Evolutionary conservation across 768 basidiomycete species (phyloP).

Genomic region (Leccinum broughii): DNA sequence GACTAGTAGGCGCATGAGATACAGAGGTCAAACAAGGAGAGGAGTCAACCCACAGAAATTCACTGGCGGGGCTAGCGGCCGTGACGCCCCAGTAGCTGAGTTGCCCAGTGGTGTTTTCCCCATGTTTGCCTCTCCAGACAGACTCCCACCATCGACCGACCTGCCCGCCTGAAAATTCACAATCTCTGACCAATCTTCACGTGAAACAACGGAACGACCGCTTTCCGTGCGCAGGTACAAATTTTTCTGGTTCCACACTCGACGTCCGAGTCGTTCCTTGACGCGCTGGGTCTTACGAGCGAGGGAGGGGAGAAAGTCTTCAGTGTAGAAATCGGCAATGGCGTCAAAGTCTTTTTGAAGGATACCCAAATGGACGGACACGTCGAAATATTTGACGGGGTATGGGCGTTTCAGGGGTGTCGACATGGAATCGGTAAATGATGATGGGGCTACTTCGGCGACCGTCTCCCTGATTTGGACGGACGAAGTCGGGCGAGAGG

Average conservation of each 20-base stretch:
- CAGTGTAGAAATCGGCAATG: conserved; percentile 44
- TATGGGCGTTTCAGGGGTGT: conserved; percentile 21
- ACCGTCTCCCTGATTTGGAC: background rate
- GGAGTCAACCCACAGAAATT: conserved; percentile 24
- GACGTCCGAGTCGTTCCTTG: conserved; percentile 80
- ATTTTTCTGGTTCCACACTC: conserved; percentile 63
- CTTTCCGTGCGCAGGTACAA: conserved; percentile 47
- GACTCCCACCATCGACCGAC: conserved; percentile 1
- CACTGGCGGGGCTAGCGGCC: conserved; percentile 13
- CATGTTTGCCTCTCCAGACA: background rate
- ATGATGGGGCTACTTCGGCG: background rate
- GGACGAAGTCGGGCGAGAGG: conserved; percentile 10
- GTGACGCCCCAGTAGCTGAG: conserved; percentile 2
- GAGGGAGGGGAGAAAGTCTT: conserved; percentile 41
- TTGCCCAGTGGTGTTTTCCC: conserved; percentile 9
- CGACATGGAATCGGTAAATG: conserved; percentile 19
- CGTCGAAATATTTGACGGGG: conserved; percentile 41
- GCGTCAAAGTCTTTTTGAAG: conserved; percentile 55
- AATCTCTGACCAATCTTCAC: conserved; percentile 47
- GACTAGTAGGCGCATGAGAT: conserved; percentile 17
- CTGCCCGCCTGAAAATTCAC: conserved; percentile 45
- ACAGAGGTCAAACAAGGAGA: background rate
- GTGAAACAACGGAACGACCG: conserved; percentile 39
- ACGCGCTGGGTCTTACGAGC: conserved; percentile 57
- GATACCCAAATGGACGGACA: conserved; percentile 56